Conservation (phyloP, 495 filamentous ascomycete genomes). For the Rusavskia elegans region DNA sequence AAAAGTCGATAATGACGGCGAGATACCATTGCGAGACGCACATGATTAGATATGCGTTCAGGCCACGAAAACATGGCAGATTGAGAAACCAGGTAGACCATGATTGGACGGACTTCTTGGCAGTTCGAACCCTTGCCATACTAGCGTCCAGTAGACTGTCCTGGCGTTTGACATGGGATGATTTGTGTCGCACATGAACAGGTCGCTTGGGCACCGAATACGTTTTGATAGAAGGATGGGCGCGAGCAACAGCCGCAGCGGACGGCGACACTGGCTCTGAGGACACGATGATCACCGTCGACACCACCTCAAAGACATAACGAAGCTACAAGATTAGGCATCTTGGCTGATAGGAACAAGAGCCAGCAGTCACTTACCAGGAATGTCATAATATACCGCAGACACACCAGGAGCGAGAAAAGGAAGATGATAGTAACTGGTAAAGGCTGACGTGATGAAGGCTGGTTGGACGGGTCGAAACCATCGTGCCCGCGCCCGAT, state of each 20-base stretch:
- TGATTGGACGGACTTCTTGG: not conserved
- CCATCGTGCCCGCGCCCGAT: not conserved
- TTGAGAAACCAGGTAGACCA: slow-evolving; percentile 5
- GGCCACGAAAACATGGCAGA: slow-evolving; percentile 10
- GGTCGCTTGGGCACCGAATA: no score
- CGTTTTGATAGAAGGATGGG: slow-evolving; percentile 5
- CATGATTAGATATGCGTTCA: slow-evolving; percentile 9
- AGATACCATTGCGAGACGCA: slow-evolving; percentile 12
- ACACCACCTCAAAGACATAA: slow-evolving; percentile 11
- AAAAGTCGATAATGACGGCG: slow-evolving; percentile 8
- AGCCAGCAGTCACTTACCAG: slow-evolving; percentile 1
- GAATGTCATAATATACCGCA: slow-evolving; percentile 8
- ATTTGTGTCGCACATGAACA: not conserved
- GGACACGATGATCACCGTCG: slow-evolving; percentile 8
- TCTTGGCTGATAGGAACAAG: not conserved
- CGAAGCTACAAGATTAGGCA: slow-evolving; percentile 1
- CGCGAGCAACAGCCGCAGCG: slow-evolving; percentile 6
- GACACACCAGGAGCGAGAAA: slow-evolving; percentile 7
- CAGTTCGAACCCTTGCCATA: not conserved
- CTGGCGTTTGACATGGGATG: not conserved
- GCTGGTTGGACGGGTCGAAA: not conserved
- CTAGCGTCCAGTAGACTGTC: not conserved
- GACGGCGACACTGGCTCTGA: slow-evolving; percentile 3
- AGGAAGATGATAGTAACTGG: slow-evolving; percentile 11
- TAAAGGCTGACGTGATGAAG: slow-evolving; percentile 1